Percentiles rank a stretch among this genome's conserved stretches.
Conservation (phyloP, 495 filamentous ascomycete species). For the Pyronema domesticum region DNA sequence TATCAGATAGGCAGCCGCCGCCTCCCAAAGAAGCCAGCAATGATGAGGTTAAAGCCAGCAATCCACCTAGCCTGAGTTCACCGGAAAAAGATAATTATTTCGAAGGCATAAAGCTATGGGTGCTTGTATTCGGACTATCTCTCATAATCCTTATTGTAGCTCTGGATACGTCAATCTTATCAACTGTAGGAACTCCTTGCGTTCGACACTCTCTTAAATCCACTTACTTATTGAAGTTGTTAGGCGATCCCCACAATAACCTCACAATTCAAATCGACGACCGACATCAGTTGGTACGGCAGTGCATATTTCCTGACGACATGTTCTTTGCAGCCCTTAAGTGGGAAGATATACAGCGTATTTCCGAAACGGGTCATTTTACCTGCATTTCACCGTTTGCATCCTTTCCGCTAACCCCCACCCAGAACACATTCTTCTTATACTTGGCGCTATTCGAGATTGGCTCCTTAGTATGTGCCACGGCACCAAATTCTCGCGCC, state of each 20-base stretch:
- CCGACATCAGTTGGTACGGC: constrained; percentile 39
- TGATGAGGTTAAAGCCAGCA: too few relatives aligned
- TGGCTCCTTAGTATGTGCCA: constrained; percentile 44
- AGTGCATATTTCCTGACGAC: constrained; percentile 34
- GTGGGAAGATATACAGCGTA: constrained; percentile 32
- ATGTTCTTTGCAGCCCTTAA: constrained; percentile 32
- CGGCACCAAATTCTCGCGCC: constrained; percentile 37
- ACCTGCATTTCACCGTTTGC: constrained; percentile 19
- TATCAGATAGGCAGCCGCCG: too few relatives aligned
- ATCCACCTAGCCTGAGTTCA: neutral
- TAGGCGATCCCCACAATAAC: constrained; percentile 34
- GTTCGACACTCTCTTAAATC: neutral
- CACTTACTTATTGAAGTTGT: neutral
- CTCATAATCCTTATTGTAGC: neutral
- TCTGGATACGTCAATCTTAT: neutral
- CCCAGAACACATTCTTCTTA: constrained; percentile 10
- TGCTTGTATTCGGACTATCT: neutral
- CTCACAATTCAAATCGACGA: constrained; percentile 30
- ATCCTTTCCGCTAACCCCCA: constrained; percentile 13
- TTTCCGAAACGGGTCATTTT: constrained; percentile 28
- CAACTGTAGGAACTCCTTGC: neutral
- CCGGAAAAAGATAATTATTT: neutral
- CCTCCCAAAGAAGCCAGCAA: too few relatives aligned
- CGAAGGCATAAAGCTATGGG: neutral
- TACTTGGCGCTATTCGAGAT: constrained; percentile 32